Evolutionary conservation across 1,284 basidiomycete species (phyloP).

Genomic region (Golubevia sp.): DNA sequence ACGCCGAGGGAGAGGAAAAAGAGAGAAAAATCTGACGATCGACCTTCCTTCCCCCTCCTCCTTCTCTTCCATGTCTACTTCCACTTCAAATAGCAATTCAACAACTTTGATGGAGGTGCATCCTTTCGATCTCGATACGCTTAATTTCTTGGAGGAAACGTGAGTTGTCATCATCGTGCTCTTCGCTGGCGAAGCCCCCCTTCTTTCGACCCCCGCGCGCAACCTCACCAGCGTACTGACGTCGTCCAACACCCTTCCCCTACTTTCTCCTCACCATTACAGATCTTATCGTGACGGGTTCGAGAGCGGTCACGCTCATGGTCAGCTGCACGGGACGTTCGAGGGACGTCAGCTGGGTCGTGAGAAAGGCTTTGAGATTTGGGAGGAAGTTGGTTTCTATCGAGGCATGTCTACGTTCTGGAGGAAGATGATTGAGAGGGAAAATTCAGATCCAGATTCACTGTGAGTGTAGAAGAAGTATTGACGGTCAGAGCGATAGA

Average conservation of each 20-base stretch:
- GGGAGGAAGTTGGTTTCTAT: conserved; percentile 95
- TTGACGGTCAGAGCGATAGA: no score
- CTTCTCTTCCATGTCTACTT: not conserved
- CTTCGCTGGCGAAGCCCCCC: not conserved
- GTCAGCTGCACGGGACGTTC: conserved; percentile 83
- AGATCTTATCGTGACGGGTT: conserved; percentile 83
- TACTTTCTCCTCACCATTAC: not conserved
- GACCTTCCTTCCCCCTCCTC: not conserved
- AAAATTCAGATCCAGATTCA: conserved; percentile 5
- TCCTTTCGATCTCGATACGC: conserved; percentile 32
- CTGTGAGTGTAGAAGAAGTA: conserved; percentile 32
- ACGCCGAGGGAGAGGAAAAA: not conserved
- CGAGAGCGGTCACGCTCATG: conserved; percentile 78
- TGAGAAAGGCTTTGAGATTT: conserved; percentile 90
- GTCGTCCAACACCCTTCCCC: not conserved
- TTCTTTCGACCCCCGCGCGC: not conserved
- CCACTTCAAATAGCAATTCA: not conserved
- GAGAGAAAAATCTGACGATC: not conserved
- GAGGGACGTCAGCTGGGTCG: conserved; percentile 88
- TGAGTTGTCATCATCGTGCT: conserved; percentile 4
- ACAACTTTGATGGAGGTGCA: not conserved
- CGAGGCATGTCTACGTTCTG: conserved; percentile 80
- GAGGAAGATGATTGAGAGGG: conserved; percentile 63
- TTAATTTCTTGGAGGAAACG: conserved; percentile 44
- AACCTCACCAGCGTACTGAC: not conserved